Base-by-base conservation (phyloP, 78 protist genomes). In the Tieghemostelium lacteum region DNA sequence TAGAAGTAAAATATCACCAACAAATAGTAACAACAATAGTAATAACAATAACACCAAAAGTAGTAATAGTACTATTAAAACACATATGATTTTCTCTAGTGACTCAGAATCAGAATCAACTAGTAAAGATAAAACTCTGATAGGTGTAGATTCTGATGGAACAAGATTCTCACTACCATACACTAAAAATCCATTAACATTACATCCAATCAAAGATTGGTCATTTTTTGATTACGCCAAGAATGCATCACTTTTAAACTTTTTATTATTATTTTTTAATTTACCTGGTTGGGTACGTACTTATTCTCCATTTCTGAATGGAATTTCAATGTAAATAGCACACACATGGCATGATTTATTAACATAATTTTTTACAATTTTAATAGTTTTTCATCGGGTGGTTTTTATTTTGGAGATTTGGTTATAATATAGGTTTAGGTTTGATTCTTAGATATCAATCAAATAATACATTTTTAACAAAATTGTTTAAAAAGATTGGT, bases 361-460 rank as follows among this genome's bases (percentile, higher is more conserved):
- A 14, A 14, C n/a, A 10, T 14, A 45, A 45, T 45, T 45, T 45
- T 14, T 45, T 45, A 14, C 10, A 31, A 12, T 49, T 50, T 49
- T 50, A n/a, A 2, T 67, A 89, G 95, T 20, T 87, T 31, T 94
- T 55, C 66, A 61, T 87, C 75, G 34, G 33, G 10, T 62, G 55
- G 66, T 96, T 94, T 40, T 26, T 92, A 33, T 86, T 95, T 71
- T 96, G 98, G 98, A 85, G 98, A 37, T 28, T 95, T 8, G 83
- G 60, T 20, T 96, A 96, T 85, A 94, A 96, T 42, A 75, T 62
- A n/a, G 97, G 97, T 7, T 71, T 96, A 19, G 98, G 98, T 33
- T 26, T 42, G 19, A 12, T 96, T 52, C 75, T 96, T 24, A 31
- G 37, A 31, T 34, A 42, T n/a, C 97, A 96, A 70, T 92, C 96